phyloP scores from a whole-genome alignment of 1,284 basidiomycete genomes.

The Cutaneotrichosporon sp. region DNA sequence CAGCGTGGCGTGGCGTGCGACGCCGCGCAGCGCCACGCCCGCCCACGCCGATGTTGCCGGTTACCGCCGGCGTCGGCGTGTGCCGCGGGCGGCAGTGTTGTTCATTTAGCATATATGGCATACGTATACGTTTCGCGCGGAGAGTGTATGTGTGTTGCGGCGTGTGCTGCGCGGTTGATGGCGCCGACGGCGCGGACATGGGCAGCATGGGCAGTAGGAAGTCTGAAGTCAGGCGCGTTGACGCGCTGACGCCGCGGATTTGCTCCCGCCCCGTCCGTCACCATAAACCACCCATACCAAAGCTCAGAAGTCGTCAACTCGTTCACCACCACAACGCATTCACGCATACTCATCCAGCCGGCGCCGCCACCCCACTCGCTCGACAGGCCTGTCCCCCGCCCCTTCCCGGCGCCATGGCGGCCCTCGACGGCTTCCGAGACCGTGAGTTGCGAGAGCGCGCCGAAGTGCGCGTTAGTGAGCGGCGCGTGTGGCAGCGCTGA shows the following conservation, averaged over 20 bases:
- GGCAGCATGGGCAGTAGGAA: no score
- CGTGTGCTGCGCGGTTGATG: no score
- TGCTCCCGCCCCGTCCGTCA: conserved; percentile 8
- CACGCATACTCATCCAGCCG: background rate
- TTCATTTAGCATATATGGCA: conserved; percentile 10
- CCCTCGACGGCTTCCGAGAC: conserved; percentile 41
- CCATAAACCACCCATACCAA: background rate
- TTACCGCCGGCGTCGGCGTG: background rate
- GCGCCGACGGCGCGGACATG: no score
- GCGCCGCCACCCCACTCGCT: no score
- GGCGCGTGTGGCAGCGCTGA: no score
- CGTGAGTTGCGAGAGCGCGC: conserved; percentile 26
- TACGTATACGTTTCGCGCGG: background rate
- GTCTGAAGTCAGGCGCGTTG: conserved; percentile 3
- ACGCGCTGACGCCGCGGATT: background rate
- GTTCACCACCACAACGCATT: background rate
- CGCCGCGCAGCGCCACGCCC: no score
- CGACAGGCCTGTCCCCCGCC: background rate
- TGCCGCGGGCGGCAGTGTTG: background rate
- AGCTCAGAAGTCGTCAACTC: background rate
- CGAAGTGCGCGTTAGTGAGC: no score
- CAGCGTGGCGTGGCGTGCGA: background rate
- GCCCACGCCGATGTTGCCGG: no score
- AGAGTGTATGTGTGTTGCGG: no score
- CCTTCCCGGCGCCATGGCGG: conserved; percentile 26